Conservation (phyloP, 2,329 filamentous ascomycete genomes). For the Sclerotinia borealis region DNA sequence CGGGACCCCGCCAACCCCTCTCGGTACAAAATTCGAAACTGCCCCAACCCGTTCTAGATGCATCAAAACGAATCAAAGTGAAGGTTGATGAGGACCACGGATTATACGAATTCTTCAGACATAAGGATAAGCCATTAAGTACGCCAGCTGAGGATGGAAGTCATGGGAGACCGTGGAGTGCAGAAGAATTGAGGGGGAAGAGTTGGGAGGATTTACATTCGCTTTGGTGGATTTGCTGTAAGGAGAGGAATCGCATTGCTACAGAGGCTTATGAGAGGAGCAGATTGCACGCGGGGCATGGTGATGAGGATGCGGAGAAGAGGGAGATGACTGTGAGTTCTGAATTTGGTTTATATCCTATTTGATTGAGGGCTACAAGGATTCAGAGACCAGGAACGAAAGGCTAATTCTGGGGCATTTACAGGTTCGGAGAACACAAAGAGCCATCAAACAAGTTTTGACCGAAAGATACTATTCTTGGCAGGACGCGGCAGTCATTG, state of each 20-base stretch:
- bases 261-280: slow-evolving; percentile 67
- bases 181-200: slow-evolving; percentile 79
- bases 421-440: slow-evolving; percentile 72
- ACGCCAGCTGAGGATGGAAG: slow-evolving; percentile 64
- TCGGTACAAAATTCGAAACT: slow-evolving; percentile 67
- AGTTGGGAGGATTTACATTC: slow-evolving; percentile 89
- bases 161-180: slow-evolving; percentile 78
- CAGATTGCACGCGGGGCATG: slow-evolving; percentile 65
- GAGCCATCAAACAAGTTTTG: slow-evolving; percentile 74
- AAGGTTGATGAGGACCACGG: slow-evolving; percentile 68
- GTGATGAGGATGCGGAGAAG: slow-evolving; percentile 57
- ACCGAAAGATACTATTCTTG: slow-evolving; percentile 87
- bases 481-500: slow-evolving; percentile 66
- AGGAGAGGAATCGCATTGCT: slow-evolving; percentile 83
- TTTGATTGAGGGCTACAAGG: slow-evolving; percentile 3
- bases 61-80: slow-evolving; percentile 48
- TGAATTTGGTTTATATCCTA: background rate
- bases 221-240: slow-evolving; percentile 91
- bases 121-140: slow-evolving; percentile 59
- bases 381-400: background rate
- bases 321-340: slow-evolving; percentile 61
- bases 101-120: slow-evolving; percentile 86
- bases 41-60: slow-evolving; percentile 62
- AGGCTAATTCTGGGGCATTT: slow-evolving; percentile 12
- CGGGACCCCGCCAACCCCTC: slow-evolving; percentile 67